Base-by-base conservation (phyloP, 768 basidiomycete genomes). In the Porpolomopsis calyptriformis region DNA sequence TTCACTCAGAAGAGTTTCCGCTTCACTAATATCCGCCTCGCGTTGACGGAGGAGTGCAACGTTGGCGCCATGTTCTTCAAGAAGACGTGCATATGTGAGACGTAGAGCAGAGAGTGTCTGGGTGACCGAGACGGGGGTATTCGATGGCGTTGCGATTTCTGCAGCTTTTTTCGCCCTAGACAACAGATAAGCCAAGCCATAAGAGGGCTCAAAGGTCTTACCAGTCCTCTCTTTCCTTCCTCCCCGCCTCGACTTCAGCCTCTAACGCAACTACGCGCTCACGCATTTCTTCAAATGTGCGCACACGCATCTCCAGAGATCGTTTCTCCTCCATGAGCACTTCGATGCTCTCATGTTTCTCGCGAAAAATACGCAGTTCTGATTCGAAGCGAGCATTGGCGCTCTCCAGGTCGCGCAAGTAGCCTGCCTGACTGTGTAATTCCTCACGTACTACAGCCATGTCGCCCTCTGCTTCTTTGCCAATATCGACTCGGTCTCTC, bases 311-410 rank as follows among this genome's bases (percentile, higher is more conserved):
- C 62, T 89, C 82, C 57, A 89, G 59, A 0, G 70, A 69, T 4
- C 77, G 68, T 50, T 87, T 86, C 62, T 89, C 82, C 57, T 89
- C 87, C 25, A 73, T 67, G 27, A 90, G 56, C 2, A 89, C 78
- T 49, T 85, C 84, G 2, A 84, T 62, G 51, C 74, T 80, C 5
- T 68, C 61, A n/a, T 78, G 66, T 1, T 73, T 66, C 49, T 77
- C 77, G 26, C 74, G 69, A 12, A 85, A 66, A 9, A 67, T 52
- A 4, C 59, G 59, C 12, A 86, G 53, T 53, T 89, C 83, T 0
- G 68, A 55, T 2, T 57, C 69, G 44, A 85, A 60, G 49, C 69
- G 73, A 1, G 71, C 61, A 49, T 87, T 87, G 2, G 67, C 66
- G 4, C 65, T 55, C 57, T 89, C 84, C 0, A 88, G 64, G 0